These are phyloP conservation scores for Geotrichum citri-aurantii DNA, from an alignment of 1,139 yeast genomes.

Conservation along the genomic window DNA sequence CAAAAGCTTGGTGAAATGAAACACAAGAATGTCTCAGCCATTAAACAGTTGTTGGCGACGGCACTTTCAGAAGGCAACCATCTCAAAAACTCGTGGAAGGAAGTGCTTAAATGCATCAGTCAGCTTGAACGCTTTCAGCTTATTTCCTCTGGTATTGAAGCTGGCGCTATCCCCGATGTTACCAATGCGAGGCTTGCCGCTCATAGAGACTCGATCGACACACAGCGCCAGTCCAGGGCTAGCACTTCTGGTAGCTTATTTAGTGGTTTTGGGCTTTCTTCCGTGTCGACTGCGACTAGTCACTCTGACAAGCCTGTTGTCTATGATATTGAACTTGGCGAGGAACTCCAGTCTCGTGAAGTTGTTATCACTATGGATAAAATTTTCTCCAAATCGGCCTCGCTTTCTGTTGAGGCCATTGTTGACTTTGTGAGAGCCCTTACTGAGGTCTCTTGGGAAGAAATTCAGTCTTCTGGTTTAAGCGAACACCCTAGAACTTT, in stretches of 20 bases:
- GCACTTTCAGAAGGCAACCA: constrained; percentile 75
- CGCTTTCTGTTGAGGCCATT: constrained; percentile 75
- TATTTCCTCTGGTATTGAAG: constrained; percentile 83
- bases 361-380: constrained; percentile 80
- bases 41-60: constrained; percentile 64
- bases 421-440: constrained; percentile 82
- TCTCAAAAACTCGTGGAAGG: constrained; percentile 75
- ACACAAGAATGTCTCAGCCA: constrained; percentile 78
- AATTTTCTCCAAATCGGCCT: constrained; percentile 77
- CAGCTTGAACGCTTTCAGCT: constrained; percentile 88
- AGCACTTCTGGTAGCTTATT: constrained; percentile 14
- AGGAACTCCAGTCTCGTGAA: constrained; percentile 63
- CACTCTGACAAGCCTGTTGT: constrained; percentile 14
- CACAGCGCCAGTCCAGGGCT: constrained; percentile 34
- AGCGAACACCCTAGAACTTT: constrained; percentile 83
- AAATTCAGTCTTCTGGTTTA: constrained; percentile 81
- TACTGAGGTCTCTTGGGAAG: constrained; percentile 82
- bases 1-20: constrained; percentile 75
- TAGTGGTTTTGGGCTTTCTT: constrained; percentile 9
- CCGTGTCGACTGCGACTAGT: background rate
- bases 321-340: constrained; percentile 51
- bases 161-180: constrained; percentile 80
- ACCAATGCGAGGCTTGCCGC: constrained; percentile 61
- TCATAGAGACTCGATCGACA: constrained; percentile 42
- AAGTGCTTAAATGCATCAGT: constrained; percentile 72